These are phyloP conservation scores for Wakefieldia striispora DNA, from an alignment of 768 basidiomycete species.

Conservation along the genomic window DNA sequence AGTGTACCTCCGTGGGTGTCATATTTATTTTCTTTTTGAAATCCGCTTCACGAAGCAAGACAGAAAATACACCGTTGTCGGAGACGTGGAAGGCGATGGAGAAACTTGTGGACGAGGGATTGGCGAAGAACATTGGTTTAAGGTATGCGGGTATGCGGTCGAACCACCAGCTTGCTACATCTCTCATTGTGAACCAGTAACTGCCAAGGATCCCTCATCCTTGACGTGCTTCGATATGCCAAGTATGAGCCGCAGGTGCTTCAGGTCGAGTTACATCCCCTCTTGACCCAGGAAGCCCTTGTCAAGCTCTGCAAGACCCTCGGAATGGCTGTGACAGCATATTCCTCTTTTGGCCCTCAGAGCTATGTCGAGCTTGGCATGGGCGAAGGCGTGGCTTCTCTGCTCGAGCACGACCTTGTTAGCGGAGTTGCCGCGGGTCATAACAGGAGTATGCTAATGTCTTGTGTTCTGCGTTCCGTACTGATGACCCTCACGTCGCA, in stretches of 20 bases:
- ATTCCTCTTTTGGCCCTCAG: constrained; percentile 54
- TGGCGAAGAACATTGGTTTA: constrained; percentile 77
- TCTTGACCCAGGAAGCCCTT: constrained; percentile 48
- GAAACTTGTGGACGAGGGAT: constrained; percentile 64
- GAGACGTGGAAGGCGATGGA: constrained; percentile 89
- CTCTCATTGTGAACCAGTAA: constrained; percentile 47
- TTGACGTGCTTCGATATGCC: constrained; percentile 79
- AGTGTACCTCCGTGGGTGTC: constrained; percentile 55
- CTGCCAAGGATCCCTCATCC: constrained; percentile 65
- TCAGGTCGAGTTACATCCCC: constrained; percentile 62
- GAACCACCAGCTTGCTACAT: background rate
- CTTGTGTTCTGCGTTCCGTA: background rate
- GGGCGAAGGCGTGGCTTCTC: constrained; percentile 48
- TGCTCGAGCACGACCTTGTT: constrained; percentile 52
- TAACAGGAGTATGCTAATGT: constrained; percentile 44
- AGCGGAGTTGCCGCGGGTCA: constrained; percentile 45
- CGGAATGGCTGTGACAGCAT: constrained; percentile 52
- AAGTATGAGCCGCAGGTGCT: constrained; percentile 56
- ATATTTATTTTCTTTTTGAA: background rate
- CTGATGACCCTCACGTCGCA: constrained; percentile 5
- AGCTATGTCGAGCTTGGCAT: constrained; percentile 66
- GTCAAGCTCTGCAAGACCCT: constrained; percentile 42
- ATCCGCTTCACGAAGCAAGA: background rate
- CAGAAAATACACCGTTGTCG: constrained; percentile 66
- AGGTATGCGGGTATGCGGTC: constrained; percentile 51